Evolutionary conservation across 805 yeast genomes (phyloP), one percentile per base, ranked within the genome.

Genomic region (Candida insectalens): DNA sequence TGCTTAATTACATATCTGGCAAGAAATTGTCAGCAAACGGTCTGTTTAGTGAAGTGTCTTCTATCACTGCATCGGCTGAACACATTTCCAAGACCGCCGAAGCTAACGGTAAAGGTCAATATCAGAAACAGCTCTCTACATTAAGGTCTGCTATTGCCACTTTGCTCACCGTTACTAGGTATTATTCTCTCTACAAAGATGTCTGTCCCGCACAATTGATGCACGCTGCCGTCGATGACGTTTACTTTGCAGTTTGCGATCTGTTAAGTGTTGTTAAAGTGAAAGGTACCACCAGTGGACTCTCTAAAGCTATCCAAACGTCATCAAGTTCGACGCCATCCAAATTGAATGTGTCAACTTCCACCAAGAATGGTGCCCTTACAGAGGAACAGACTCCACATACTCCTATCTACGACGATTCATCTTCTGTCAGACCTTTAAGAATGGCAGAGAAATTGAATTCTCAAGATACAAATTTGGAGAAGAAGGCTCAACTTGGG

Each of bases 181-280:
- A 84, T 49, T 81, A 63, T 53, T 72, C 82, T 1, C 59, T 76
- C 8, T 78, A 81, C 44, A 62, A 69, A 4, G 65, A 67, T n/a
- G 48, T 83, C 3, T 57, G 84, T 36, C 95, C 96, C 1, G 69
- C 67, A 34, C 59, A 80, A 15, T 69, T 85, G 2, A 67, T 87
- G 14, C 80, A 84, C 55, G 71, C 85, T 16, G 78, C 96, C 0
- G 59, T 83, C 7, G 70, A 82, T 29, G 95, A 87, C 47, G 60
- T 87, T 23, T 67, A 78, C 6, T 78, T 77, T 49, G 59, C 78
- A 2, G 59, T 79, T 17, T 77, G 82, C 48, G 82, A 77, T 42
- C 64, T 77, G 35, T 47, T 80, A 14, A 60, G 76, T 2, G 65
- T 64, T 2, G 68, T 69, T 19, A 83, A 71, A 43, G 53, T 74